These are phyloP conservation scores for Sugiyamaella japonica DNA, from an alignment of 1,139 yeast genomes.

Conservation along the genomic window DNA sequence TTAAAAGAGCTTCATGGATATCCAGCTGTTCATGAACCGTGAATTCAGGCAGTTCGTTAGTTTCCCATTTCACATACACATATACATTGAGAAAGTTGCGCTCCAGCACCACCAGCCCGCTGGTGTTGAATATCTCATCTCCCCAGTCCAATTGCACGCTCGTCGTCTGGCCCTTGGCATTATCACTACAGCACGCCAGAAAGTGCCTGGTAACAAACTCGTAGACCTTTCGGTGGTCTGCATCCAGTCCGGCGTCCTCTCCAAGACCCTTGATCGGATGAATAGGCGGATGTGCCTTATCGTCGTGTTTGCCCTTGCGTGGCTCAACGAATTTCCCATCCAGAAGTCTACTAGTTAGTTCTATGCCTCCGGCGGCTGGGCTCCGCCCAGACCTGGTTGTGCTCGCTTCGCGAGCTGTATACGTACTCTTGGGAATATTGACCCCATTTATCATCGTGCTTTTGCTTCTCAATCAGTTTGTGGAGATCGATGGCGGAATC, in stretches of 20 bases:
- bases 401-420: neutral
- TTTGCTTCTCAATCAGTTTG: conserved; percentile 60
- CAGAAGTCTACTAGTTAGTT: conserved; percentile 27
- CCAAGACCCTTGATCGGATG: conserved; percentile 64
- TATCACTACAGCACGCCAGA: conserved; percentile 87
- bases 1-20: conserved; percentile 57
- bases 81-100: conserved; percentile 79
- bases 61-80: conserved; percentile 76
- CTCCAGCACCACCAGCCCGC: conserved; percentile 71
- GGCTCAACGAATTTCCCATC: conserved; percentile 56
- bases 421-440: conserved; percentile 43
- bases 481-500: conserved; percentile 73
- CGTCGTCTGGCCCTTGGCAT: conserved; percentile 77
- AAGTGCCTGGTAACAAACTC: conserved; percentile 86
- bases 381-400: too few relatives aligned
- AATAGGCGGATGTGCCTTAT: conserved; percentile 97
- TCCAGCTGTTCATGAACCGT: conserved; percentile 55
- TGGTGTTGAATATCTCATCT: conserved; percentile 64
- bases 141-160: conserved; percentile 74
- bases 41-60: conserved; percentile 66
- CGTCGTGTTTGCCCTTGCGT: conserved; percentile 78
- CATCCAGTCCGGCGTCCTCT: conserved; percentile 30
- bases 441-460: conserved; percentile 50
- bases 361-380: neutral
- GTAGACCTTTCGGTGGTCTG: conserved; percentile 67